A percentile compares a stretch with the other conserved stretches of the same genome.
These are phyloP conservation scores for Caulochytrium protostelioides DNA, from an alignment of 371 early-diverging fungal species.

Conservation along the genomic window DNA sequence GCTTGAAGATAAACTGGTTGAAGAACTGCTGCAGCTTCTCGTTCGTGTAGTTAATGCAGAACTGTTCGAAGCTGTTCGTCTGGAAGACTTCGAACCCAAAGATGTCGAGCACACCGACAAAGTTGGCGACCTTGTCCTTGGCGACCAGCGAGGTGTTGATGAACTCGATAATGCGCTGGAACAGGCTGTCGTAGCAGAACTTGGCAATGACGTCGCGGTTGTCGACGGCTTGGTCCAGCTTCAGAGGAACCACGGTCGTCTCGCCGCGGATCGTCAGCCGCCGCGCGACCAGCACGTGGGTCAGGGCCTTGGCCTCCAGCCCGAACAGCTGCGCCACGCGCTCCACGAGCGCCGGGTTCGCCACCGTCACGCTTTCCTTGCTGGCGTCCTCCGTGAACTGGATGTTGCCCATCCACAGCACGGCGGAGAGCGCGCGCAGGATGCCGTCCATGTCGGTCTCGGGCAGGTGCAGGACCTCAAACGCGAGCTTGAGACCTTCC, in stretches of 20 bases:
- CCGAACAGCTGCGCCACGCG: constrained; percentile 12
- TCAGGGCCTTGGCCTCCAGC: constrained; percentile 10
- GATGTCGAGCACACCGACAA: constrained; percentile 47
- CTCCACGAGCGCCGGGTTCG: constrained; percentile 7
- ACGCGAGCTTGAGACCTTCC: constrained; percentile 18
- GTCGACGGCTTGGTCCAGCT: constrained; percentile 16
- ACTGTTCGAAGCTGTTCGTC: constrained; percentile 44
- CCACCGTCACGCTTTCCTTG: constrained; percentile 11
- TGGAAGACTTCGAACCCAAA: constrained; percentile 36
- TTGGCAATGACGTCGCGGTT: constrained; percentile 28
- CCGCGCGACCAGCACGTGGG: constrained; percentile 10
- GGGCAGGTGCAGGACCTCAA: constrained; percentile 21
- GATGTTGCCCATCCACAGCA: constrained; percentile 24
- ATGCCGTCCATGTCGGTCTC: constrained; percentile 13
- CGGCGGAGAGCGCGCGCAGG: constrained; percentile 13
- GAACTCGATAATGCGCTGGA: constrained; percentile 27
- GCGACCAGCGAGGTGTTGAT: constrained; percentile 26
- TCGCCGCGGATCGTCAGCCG: constrained; percentile 19
- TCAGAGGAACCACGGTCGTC: constrained; percentile 18
- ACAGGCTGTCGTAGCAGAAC: constrained; percentile 31
- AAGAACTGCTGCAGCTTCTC: constrained; percentile 47
- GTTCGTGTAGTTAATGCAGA: constrained; percentile 46
- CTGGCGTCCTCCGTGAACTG: constrained; percentile 9
- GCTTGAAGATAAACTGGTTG: constrained; percentile 35
- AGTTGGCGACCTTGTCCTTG: constrained; percentile 6